Base-by-base conservation (phyloP, 2,329 filamentous ascomycete genomes). In the Chrysosporium keratinophilum region DNA sequence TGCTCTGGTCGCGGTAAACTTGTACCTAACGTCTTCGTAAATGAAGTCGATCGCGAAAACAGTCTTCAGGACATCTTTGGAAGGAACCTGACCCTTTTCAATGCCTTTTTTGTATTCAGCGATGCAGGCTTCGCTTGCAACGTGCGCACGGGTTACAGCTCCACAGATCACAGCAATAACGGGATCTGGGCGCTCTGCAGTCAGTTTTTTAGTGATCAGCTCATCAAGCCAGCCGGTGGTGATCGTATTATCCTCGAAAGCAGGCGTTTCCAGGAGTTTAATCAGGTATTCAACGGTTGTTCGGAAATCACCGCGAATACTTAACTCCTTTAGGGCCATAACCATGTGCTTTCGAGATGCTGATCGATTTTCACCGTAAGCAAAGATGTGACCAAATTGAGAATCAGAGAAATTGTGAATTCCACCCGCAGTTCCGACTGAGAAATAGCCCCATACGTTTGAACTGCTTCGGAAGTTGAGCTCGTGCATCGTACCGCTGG, bases 391-490 rank as follows among this genome's bases (percentile, higher is more conserved):
- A 74, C 93, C 93, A 64, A 98, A 98, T 68, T 98, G 93, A 66
- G 87, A 94, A 76, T 98, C 93, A 6, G 93, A 97, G 79, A 95
- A 98, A 72, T 88, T 96, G 81, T 98, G 93, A 61, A 98, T 98
- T 72, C 90, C 90, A 75, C 90, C 91, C 54, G 89, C 85, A 9
- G 90, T 93, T 76, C 90, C 88, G 70, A 98, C 93, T 51, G 93
- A 98, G 82, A 98, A 98, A 75, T 98, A 98, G 79, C 93, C 93
- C 93, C 93, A 98, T 54, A 97, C 93, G 63, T 98, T 98, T 59
- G 93, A 97, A 70, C 89, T 95, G 76, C 87, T 94, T 68, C 93
- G 83, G 82, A 98, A 98, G 79, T 98, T 98, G 67, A 98, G 78
- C 68, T 98, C 93, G 76, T 97, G 93, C 82, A 98, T 94, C 51